Evolutionary conservation across 1,139 yeast species (phyloP).

Genomic region (Taphrina sp.): DNA sequence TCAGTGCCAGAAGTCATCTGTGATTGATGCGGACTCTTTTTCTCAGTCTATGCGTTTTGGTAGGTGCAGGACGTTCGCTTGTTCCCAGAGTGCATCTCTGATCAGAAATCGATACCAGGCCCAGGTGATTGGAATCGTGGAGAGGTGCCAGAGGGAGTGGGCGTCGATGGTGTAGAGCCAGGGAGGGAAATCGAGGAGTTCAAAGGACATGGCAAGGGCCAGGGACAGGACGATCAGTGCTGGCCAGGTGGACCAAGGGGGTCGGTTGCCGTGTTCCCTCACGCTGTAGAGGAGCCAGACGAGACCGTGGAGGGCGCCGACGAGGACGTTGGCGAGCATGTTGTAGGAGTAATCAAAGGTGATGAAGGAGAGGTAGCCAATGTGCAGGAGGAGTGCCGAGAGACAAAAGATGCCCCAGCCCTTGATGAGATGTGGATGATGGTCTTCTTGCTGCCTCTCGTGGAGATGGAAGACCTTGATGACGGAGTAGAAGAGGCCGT

Average conservation of each 20-base stretch:
- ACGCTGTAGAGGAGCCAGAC: conserved; percentile 50
- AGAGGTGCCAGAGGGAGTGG: conserved; percentile 69
- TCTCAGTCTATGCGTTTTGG: no score
- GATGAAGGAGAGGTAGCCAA: conserved; percentile 58
- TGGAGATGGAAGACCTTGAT: conserved; percentile 61
- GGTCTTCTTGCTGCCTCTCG: conserved; percentile 45
- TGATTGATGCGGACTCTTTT: no score
- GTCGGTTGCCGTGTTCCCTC: conserved; percentile 33
- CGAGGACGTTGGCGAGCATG: conserved; percentile 81
- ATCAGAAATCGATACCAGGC: conserved; percentile 33
- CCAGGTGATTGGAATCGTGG: conserved; percentile 60
- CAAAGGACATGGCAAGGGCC: conserved; percentile 75
- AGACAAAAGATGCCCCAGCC: conserved; percentile 51
- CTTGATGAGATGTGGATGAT: conserved; percentile 41
- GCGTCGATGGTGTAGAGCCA: conserved; percentile 68
- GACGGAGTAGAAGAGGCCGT: conserved; percentile 69
- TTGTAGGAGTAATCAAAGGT: conserved; percentile 92
- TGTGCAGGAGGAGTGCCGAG: conserved; percentile 59
- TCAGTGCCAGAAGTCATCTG: no score
- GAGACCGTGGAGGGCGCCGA: conserved; percentile 73
- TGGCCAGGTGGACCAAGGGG: conserved; percentile 54
- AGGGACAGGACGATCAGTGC: conserved; percentile 54
- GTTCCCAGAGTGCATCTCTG: conserved; percentile 17
- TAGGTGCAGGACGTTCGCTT: no score
- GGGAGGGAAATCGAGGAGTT: conserved; percentile 86